Percentiles rank a stretch among this genome's conserved stretches.
phyloP scores from a whole-genome alignment of 164 flowering plant genomes.

The Piper longum region DNA sequence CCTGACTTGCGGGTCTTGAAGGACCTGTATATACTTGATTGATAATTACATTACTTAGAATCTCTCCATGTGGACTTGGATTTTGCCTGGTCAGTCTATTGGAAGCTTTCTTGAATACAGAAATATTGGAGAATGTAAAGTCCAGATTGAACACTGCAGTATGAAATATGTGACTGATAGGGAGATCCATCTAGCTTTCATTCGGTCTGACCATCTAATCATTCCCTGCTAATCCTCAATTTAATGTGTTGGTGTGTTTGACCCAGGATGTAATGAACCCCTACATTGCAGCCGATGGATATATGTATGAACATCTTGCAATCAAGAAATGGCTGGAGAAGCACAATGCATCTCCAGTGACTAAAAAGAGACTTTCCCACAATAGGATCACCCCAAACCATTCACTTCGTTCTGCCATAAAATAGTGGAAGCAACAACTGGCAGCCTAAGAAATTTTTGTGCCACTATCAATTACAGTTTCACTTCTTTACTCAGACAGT shows the following conservation, averaged over 20 bases:
- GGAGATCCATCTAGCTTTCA: neutral
- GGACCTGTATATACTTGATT: no score
- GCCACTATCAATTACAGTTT: no score
- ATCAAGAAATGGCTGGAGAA: slow-evolving; percentile 64
- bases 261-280: slow-evolving; percentile 75
- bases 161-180: neutral
- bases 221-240: neutral
- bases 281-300: slow-evolving; percentile 70
- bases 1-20: no score
- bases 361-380: slow-evolving; percentile 38
- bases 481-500: no score
- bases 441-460: no score
- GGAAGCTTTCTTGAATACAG: neutral
- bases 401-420: slow-evolving; percentile 20
- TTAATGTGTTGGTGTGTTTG: neutral
- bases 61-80: no score
- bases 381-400: slow-evolving; percentile 37
- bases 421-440: slow-evolving; percentile 13
- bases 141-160: no score
- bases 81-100: no score
- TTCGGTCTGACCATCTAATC: neutral
- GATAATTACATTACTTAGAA: no score
- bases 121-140: no score
- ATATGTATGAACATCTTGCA: slow-evolving; percentile 60
- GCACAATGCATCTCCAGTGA: slow-evolving; percentile 48